Evolutionary conservation across 495 filamentous ascomycete genomes (phyloP), one percentile per base, ranked within the genome.

Genomic region (Hyaloscypha bicolor): DNA sequence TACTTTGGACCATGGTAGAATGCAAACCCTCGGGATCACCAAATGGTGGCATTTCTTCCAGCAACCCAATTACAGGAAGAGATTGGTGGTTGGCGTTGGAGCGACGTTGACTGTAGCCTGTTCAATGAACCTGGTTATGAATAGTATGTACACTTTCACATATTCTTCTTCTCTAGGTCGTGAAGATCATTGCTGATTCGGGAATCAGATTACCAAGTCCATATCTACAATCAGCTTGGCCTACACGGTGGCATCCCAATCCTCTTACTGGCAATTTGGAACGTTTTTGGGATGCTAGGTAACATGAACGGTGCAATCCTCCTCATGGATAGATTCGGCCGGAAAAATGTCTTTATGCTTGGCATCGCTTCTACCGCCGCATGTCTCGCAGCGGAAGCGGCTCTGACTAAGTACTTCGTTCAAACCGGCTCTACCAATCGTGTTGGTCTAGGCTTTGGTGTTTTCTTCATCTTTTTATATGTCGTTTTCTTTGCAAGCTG

Each of bases 11-110:
- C 6, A 37, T 37, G 35, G 8, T 12, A 37, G 35, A 37, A 37
- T 37, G 35, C 62, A 62, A 9, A 70, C 70, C 8, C 67, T 76
- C 3, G 62, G 16, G 0, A 66, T 53, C 16, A 59, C 53, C n/a
- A 37, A 37, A 3, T 78, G 67, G 64, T 14, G 61, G 30, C 30
- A 64, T 30, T 70, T 78, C 19, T 66, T 77, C 48, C 66, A 51
- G 55, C 74, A 69, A 68, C 69, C 71, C 14, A 71, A 67, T 25
- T 74, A 73, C 53, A 48, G 76, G 22, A 78, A 75, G 52, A 53
- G 51, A n/a, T n/a, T 25, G 16, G 19, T 53, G 19, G 22, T n/a
- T n/a, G 51, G 19, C 2, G 51, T 53, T 53, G 51, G 51, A 21
- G 19, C 22, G 1, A 25, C 51, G 1, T 21, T 53, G 22, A 53